A percentile compares a stretch with the other conserved stretches of the same genome.
These are phyloP conservation scores for Danielozyma ontarioensis DNA, from an alignment of 805 yeast species.

Conservation along the genomic window DNA sequence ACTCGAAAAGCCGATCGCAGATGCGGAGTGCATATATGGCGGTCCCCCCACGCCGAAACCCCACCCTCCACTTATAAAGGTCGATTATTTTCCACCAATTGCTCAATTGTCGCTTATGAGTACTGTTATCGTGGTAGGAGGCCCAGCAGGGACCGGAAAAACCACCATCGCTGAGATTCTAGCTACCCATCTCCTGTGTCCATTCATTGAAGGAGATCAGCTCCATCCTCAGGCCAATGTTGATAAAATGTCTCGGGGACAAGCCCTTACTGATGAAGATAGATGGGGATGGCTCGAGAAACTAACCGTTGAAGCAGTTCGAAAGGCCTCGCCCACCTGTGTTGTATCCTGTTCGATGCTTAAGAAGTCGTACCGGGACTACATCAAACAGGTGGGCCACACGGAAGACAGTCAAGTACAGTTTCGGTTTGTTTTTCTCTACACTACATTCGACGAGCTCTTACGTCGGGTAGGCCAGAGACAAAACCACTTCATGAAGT, in stretches of 20 bases:
- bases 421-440: conserved; percentile 62
- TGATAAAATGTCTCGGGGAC: conserved; percentile 76
- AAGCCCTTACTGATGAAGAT: conserved; percentile 84
- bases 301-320: conserved; percentile 34
- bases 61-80: too few relatives aligned
- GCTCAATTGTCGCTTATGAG: too few relatives aligned
- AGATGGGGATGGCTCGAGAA: conserved; percentile 80
- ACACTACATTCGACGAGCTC: conserved; percentile 59
- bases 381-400: conserved; percentile 33
- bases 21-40: too few relatives aligned
- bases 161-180: conserved; percentile 65
- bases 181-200: conserved; percentile 39
- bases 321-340: conserved; percentile 20
- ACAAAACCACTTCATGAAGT: conserved; percentile 80
- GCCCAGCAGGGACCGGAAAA: conserved; percentile 97
- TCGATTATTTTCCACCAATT: too few relatives aligned
- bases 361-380: conserved; percentile 67
- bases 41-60: background rate
- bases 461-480: conserved; percentile 57
- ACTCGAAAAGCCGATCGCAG: background rate
- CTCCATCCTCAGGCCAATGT: conserved; percentile 69
- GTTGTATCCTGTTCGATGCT: conserved; percentile 84
- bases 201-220: conserved; percentile 81
- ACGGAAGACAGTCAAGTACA: conserved; percentile 21
- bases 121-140: conserved; percentile 66